These are phyloP conservation scores for Boechera stricta DNA, from an alignment of 345 rosid genomes.

Conservation along the genomic window DNA sequence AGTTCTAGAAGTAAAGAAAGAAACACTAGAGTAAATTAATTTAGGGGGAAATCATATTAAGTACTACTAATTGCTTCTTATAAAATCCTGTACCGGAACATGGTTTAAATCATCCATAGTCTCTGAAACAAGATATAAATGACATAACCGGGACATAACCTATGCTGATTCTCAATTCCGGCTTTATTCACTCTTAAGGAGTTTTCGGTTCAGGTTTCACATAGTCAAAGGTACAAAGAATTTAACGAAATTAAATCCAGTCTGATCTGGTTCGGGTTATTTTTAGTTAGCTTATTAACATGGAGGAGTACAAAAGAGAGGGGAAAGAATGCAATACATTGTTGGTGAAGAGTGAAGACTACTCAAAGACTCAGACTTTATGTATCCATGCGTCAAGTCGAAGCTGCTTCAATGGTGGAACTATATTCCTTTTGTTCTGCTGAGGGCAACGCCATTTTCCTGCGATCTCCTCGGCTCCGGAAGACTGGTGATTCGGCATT, in stretches of 20 bases:
- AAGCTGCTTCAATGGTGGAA: slow-evolving; percentile 86
- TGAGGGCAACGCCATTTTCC: slow-evolving; percentile 92
- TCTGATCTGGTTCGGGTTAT: slow-evolving; percentile 19
- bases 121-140: neutral
- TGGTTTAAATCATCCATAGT: no score
- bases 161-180: neutral
- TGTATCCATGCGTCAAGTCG: slow-evolving; percentile 77
- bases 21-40: neutral
- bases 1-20: neutral
- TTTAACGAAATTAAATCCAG: neutral
- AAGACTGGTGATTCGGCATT: slow-evolving; percentile 53
- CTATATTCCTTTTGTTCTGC: slow-evolving; percentile 62
- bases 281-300: slow-evolving; percentile 1
- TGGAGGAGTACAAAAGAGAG: slow-evolving; percentile 3
- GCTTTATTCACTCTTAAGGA: neutral
- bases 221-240: neutral
- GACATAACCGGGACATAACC: neutral
- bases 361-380: slow-evolving; percentile 45
- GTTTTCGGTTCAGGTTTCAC: no score
- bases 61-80: neutral
- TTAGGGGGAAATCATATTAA: neutral
- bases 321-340: slow-evolving; percentile 15
- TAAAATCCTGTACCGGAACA: no score
- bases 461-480: slow-evolving; percentile 44
- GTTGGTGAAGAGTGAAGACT: slow-evolving; percentile 14